Evolutionary conservation across 139 green algal genomes (phyloP).

Genomic region (Coelastrella sp.): DNA sequence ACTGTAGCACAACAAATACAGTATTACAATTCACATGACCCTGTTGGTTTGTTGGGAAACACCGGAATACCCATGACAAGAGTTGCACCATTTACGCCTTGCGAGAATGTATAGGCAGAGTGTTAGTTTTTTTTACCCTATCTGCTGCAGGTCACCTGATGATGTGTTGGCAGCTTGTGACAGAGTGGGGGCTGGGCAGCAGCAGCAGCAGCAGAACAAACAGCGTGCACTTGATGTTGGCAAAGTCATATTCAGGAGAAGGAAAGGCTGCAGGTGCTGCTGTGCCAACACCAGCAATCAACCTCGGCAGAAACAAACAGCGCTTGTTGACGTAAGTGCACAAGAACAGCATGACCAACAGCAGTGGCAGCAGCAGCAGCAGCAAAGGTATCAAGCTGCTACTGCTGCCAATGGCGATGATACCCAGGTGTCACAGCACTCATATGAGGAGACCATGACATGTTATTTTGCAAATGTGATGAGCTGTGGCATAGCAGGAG

Average conservation of each 20-base stretch:
- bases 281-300: background rate
- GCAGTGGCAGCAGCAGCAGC: background rate
- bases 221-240: background rate
- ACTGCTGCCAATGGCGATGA: background rate
- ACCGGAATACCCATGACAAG: background rate
- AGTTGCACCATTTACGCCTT: background rate
- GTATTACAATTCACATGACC: too few relatives aligned
- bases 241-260: background rate
- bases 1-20: too few relatives aligned
- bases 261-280: conserved; percentile 2
- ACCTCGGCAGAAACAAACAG: background rate
- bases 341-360: background rate
- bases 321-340: background rate
- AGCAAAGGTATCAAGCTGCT: background rate
- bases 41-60: too few relatives aligned
- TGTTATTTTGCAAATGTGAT: conserved; percentile 6
- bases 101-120: background rate
- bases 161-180: background rate
- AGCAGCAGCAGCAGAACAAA: too few relatives aligned
- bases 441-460: background rate
- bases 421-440: too few relatives aligned
- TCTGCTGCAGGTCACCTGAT: background rate
- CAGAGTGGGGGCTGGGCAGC: background rate
- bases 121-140: background rate
- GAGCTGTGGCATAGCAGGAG: conserved; percentile 11